phyloP scores from a whole-genome alignment of 768 basidiomycete species.

The Suillus bovinus region DNA sequence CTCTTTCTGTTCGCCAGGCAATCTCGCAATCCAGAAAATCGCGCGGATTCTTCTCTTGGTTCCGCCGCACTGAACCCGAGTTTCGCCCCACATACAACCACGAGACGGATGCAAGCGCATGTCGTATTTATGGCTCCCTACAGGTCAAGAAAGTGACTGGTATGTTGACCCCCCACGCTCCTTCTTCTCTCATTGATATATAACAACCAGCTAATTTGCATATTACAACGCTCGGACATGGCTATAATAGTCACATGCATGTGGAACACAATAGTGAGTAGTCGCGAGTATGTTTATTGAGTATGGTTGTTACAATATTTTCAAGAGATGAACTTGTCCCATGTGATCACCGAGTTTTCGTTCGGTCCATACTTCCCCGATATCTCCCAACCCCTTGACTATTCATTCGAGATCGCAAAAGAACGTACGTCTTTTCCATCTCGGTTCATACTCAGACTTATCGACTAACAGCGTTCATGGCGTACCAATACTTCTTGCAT shows the following conservation, averaged over 20 bases:
- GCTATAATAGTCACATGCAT: constrained; percentile 85
- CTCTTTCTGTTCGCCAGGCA: constrained; percentile 69
- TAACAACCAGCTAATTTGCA: constrained; percentile 80
- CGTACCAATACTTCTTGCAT: constrained; percentile 93
- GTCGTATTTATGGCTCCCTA: constrained; percentile 83
- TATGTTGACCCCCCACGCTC: constrained; percentile 24
- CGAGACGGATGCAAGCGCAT: constrained; percentile 68
- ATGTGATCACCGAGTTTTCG: constrained; percentile 95
- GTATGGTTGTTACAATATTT: neutral
- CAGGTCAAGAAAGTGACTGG: constrained; percentile 89
- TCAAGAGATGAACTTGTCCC: constrained; percentile 93
- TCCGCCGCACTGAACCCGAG: constrained; percentile 40
- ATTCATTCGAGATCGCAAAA: constrained; percentile 75
- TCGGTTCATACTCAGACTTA: constrained; percentile 8
- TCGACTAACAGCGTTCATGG: constrained; percentile 65
- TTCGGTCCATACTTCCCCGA: constrained; percentile 97
- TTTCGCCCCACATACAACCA: constrained; percentile 79
- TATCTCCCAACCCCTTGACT: constrained; percentile 92
- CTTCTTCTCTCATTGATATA: neutral
- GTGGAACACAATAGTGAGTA: constrained; percentile 81
- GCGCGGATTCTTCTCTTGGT: constrained; percentile 69
- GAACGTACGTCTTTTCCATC: constrained; percentile 51
- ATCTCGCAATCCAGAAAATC: constrained; percentile 73
- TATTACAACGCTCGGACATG: constrained; percentile 92
- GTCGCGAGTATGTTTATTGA: neutral